A percentile compares a stretch with the other conserved stretches of the same genome.
Evolutionary conservation across 495 filamentous ascomycete genomes (phyloP).

Genomic region (Xylaria venustula): DNA sequence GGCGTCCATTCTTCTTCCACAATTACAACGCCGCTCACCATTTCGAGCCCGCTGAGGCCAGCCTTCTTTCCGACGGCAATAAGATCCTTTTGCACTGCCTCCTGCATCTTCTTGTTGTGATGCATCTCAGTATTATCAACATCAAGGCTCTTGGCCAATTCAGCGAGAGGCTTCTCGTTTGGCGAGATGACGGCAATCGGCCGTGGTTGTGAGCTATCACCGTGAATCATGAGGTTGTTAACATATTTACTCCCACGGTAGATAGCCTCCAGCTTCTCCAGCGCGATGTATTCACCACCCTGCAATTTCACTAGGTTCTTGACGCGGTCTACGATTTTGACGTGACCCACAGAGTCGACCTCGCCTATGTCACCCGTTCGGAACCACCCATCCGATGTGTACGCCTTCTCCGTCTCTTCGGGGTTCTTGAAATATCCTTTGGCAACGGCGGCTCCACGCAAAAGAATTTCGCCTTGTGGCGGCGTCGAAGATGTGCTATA

Average conservation of each 20-base stretch:
- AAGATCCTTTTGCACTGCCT: constrained; percentile 55
- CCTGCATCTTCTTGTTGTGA: constrained; percentile 45
- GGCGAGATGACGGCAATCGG: constrained; percentile 60
- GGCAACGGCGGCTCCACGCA: constrained; percentile 70
- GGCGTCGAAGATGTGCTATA: constrained; percentile 74
- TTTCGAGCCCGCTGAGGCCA: constrained; percentile 55
- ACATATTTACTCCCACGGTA: constrained; percentile 57
- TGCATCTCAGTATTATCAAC: constrained; percentile 48
- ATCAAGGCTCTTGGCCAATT: constrained; percentile 49
- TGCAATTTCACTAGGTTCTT: constrained; percentile 79
- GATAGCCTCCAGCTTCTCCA: constrained; percentile 65
- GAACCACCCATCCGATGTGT: constrained; percentile 90
- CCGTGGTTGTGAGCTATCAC: constrained; percentile 45
- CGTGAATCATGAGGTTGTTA: constrained; percentile 62
- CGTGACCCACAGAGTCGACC: constrained; percentile 72
- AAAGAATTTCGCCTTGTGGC: constrained; percentile 81
- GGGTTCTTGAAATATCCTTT: constrained; percentile 77
- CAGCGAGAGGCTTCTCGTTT: constrained; percentile 53
- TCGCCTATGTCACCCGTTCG: constrained; percentile 81
- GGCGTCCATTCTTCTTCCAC: constrained; percentile 68
- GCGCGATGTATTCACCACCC: constrained; percentile 64
- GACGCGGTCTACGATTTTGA: constrained; percentile 83
- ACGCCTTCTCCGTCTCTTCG: constrained; percentile 75
- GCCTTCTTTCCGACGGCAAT: constrained; percentile 48
- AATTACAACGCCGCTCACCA: constrained; percentile 58